phyloP scores from a whole-genome alignment of 352 stramenopile genomes.

The Salisapilia sapeloensis region DNA sequence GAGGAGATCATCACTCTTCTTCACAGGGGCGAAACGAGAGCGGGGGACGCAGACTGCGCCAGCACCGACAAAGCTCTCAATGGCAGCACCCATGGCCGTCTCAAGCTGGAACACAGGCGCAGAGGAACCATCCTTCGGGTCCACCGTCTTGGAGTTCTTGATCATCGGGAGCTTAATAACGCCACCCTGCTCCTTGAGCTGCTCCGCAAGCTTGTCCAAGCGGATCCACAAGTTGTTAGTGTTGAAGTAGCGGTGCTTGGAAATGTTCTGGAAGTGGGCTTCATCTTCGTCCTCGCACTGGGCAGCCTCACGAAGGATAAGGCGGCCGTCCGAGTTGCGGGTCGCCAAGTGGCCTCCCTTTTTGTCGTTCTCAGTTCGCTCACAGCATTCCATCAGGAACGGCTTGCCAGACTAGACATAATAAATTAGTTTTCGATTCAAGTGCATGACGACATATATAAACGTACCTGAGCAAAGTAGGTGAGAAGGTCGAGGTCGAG shows the following conservation, averaged over 20 bases:
- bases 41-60: slow-evolving; percentile 79
- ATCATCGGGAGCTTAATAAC: slow-evolving; percentile 79
- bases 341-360: slow-evolving; percentile 95
- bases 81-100: slow-evolving; percentile 75
- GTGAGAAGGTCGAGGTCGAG: slow-evolving; percentile 75
- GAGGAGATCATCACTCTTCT: slow-evolving; percentile 78
- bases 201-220: slow-evolving; percentile 72
- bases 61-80: slow-evolving; percentile 76
- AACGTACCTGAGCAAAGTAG: slow-evolving; percentile 54
- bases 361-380: slow-evolving; percentile 98
- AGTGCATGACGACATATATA: slow-evolving; percentile 2
- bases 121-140: slow-evolving; percentile 74
- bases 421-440: slow-evolving; percentile 16
- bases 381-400: slow-evolving; percentile 92
- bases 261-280: slow-evolving; percentile 72
- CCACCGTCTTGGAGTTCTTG: slow-evolving; percentile 78
- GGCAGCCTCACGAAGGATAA: slow-evolving; percentile 89
- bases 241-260: slow-evolving; percentile 83
- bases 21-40: slow-evolving; percentile 78
- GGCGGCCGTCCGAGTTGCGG: slow-evolving; percentile 82
- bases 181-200: slow-evolving; percentile 57
- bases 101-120: slow-evolving; percentile 78
- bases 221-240: slow-evolving; percentile 84
- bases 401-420: slow-evolving; percentile 65
- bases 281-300: slow-evolving; percentile 78